phyloP scores from a whole-genome alignment of 1,284 basidiomycete genomes.

The Melanopsichium pennsylvanicum region DNA sequence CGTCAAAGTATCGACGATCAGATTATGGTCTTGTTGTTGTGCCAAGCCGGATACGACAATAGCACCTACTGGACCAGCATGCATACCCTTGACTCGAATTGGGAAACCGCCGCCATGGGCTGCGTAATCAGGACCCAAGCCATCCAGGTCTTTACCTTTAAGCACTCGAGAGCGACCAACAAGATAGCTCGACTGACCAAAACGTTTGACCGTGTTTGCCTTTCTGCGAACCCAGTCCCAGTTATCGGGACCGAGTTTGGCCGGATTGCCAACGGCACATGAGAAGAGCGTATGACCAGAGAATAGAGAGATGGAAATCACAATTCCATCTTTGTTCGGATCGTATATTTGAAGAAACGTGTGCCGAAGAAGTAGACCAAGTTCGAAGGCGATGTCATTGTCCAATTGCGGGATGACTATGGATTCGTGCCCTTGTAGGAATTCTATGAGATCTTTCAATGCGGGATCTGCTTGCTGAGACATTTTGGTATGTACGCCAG shows the following conservation, averaged over 20 bases:
- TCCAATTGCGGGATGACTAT: conserved; percentile 13
- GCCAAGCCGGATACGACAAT: conserved; percentile 43
- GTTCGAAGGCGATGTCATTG: conserved; percentile 35
- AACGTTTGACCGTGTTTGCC: conserved; percentile 42
- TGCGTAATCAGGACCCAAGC: conserved; percentile 44
- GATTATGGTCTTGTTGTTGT: conserved; percentile 47
- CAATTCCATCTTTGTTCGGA: conserved; percentile 26
- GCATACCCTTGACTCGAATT: conserved; percentile 17
- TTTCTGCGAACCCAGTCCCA: conserved; percentile 50
- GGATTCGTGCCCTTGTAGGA: conserved; percentile 26
- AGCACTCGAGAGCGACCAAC: conserved; percentile 33
- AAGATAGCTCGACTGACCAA: conserved; percentile 30
- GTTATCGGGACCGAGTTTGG: conserved; percentile 37
- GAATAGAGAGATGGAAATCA: conserved; percentile 43
- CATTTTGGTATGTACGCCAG: no score
- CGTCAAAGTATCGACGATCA: conserved; percentile 28
- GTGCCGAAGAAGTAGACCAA: conserved; percentile 35
- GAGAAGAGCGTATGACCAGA: conserved; percentile 45
- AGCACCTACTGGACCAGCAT: conserved; percentile 26
- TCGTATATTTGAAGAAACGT: conserved; percentile 17
- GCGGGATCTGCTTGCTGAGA: no score
- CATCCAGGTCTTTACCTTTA: conserved; percentile 40
- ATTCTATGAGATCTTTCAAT: conserved; percentile 10
- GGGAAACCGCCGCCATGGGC: conserved; percentile 52
- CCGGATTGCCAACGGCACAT: conserved; percentile 31